Evolutionary conservation across 2,329 filamentous ascomycete genomes (phyloP), one percentile per base, ranked within the genome.

Genomic region (Clarireedia monteithiana): DNA sequence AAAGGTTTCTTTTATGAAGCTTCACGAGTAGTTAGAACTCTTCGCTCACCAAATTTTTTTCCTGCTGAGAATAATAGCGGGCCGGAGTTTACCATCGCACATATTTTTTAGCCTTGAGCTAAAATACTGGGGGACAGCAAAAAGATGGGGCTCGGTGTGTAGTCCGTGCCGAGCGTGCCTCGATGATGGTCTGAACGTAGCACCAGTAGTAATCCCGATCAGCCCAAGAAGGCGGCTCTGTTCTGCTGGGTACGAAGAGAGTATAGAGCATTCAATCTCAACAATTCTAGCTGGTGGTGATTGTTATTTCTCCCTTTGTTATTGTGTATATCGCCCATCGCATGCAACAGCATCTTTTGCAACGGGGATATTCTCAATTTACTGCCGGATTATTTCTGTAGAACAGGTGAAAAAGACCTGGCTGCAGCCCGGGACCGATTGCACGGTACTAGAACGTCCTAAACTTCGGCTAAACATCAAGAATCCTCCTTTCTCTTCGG

Each of bases 391-490:
- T 34, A 12, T 9, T 34, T 34, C 12, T 34, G 30, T 12, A 12
- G 10, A 4, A 12, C 12, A 34, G 30, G 10, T 12, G 12, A 12
- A 30, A 34, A 34, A 9, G 30, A 9, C 27, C 27, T 9, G 10
- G 7, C 27, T 30, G 10, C 30, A 34, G 30, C 30, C 30, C 30
- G 30, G 30, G 30, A 34, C 30, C 30, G 10, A 34, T 34, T 34
- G 30, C 30, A 34, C 9, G 12, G 30, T 34, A 12, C 30, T 34
- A 34, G 30, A 34, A 34, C 30, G 10, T 34, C 20, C 24, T 47
- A 23, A 55, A 55, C 53, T 55, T 55, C 53, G 53, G 53, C 15
- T 55, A 55, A 50, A 50, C 12, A 50, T 55, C 53, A 55, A 48
- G 27, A 45, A 40, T 50, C 56, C 53, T 58, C 34, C 42, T 56